Conservation (phyloP, 2,329 filamentous ascomycete genomes). For the Fusarium ambrosium region DNA sequence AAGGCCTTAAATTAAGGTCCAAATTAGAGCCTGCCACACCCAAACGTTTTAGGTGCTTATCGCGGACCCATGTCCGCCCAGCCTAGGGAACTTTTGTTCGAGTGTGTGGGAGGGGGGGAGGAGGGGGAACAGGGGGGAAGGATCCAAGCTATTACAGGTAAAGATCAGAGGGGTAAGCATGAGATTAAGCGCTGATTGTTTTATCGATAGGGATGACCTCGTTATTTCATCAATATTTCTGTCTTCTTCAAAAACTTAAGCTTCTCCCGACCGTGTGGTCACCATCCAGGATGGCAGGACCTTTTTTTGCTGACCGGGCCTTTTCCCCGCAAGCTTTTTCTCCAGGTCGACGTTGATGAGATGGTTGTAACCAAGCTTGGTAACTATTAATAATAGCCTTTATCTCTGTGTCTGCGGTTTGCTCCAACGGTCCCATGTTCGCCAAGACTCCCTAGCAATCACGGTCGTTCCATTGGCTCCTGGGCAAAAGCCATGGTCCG, state of each 20-base stretch:
- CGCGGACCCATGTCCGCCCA: not conserved
- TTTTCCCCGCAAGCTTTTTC: constrained; percentile 29
- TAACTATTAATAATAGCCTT: constrained; percentile 9
- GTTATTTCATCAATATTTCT: not conserved
- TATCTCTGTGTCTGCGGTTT: constrained; percentile 2
- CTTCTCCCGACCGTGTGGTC: not conserved
- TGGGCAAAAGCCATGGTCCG: not conserved
- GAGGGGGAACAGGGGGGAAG: not conserved
- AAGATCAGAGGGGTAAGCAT: not conserved
- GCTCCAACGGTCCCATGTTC: constrained; percentile 15
- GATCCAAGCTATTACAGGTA: not conserved
- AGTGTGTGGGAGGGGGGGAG: not conserved
- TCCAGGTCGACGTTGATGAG: constrained; percentile 23
- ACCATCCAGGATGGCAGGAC: not conserved
- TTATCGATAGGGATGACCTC: not conserved
- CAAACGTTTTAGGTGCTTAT: not conserved
- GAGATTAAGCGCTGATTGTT: not conserved
- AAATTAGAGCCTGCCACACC: not conserved
- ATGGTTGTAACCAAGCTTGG: constrained; percentile 3
- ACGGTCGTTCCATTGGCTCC: constrained; percentile 6
- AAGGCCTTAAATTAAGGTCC: not conserved
- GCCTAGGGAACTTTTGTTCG: not conserved
- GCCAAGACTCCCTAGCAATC: constrained; percentile 2
- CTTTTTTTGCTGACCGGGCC: not conserved
- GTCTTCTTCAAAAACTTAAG: not conserved